Conservation (phyloP, 1,139 yeast genomes). For the Candida sanyaensis region DNA sequence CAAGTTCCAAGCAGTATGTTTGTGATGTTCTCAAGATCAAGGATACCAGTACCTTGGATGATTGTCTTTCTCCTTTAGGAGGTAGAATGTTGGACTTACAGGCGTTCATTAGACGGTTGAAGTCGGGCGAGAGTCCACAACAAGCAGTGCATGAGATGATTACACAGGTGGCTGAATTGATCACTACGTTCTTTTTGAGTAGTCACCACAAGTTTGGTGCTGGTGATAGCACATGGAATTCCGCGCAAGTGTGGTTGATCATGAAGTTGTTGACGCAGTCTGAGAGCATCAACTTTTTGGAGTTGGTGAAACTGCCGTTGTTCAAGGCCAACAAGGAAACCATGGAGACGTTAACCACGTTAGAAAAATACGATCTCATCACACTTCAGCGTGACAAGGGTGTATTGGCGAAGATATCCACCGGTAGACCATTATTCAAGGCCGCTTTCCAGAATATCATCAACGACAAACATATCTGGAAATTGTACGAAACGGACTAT, state of each 20-base stretch:
- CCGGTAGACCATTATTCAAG: slow-evolving; percentile 83
- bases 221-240: slow-evolving; percentile 52
- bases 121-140: slow-evolving; percentile 79
- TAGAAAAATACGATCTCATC: slow-evolving; percentile 81
- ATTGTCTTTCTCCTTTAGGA: slow-evolving; percentile 74
- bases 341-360: slow-evolving; percentile 54
- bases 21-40: slow-evolving; percentile 52
- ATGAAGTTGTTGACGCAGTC: slow-evolving; percentile 61
- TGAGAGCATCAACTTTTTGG: slow-evolving; percentile 49
- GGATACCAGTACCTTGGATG: slow-evolving; percentile 43
- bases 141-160: slow-evolving; percentile 82
- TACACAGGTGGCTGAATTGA: slow-evolving; percentile 82
- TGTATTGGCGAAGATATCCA: slow-evolving; percentile 60
- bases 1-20: slow-evolving; percentile 73
- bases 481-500: slow-evolving; percentile 65
- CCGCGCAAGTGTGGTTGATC: slow-evolving; percentile 88
- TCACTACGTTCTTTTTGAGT: slow-evolving; percentile 75
- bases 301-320: slow-evolving; percentile 59
- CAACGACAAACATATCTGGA: slow-evolving; percentile 55
- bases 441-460: slow-evolving; percentile 77
- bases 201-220: slow-evolving; percentile 26
- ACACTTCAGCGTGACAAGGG: slow-evolving; percentile 74
- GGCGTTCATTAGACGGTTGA: slow-evolving; percentile 82
- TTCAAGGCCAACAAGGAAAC: slow-evolving; percentile 62
- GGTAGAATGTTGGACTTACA: slow-evolving; percentile 95